phyloP scores from a whole-genome alignment of 2,329 filamentous ascomycete species.

The Diaporthe citriasiana region DNA sequence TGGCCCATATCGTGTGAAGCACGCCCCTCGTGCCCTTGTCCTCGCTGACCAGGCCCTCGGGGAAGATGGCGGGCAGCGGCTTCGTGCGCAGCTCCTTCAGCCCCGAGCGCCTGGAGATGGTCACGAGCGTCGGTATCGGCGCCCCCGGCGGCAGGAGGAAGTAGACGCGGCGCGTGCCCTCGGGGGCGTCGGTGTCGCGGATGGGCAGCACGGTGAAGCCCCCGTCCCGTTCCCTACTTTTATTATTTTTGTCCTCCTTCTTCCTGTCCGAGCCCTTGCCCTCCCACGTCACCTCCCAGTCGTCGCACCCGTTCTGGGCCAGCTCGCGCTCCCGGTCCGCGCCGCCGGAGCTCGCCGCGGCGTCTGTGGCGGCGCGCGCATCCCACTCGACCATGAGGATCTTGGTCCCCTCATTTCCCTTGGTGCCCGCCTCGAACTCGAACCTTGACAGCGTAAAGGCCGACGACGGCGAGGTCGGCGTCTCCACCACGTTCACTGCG shows the following conservation, averaged over 20 bases:
- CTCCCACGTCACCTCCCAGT: constrained; percentile 53
- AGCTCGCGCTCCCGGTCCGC: constrained; percentile 4
- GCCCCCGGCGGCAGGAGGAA: constrained; percentile 83
- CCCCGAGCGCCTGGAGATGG: constrained; percentile 63
- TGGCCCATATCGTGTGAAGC: constrained; percentile 91
- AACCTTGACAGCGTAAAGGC: constrained; percentile 80
- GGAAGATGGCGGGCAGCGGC: constrained; percentile 89
- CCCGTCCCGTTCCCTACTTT: constrained; percentile 81
- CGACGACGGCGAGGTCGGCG: constrained; percentile 61
- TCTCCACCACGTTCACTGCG: constrained; percentile 51
- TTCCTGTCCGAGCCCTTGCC: constrained; percentile 9
- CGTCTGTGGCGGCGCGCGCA: constrained; percentile 47
- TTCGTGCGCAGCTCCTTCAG: constrained; percentile 74
- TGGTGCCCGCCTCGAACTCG: constrained; percentile 81
- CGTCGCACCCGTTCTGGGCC: constrained; percentile 70
- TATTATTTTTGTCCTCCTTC: background rate
- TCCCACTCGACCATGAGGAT: constrained; percentile 96
- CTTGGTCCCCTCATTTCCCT: constrained; percentile 87
- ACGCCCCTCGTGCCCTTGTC: constrained; percentile 83
- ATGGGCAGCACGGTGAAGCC: constrained; percentile 78
- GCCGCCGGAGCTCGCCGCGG: constrained; percentile 26
- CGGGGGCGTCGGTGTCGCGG: constrained; percentile 64
- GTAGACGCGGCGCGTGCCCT: constrained; percentile 75
- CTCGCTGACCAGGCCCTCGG: constrained; percentile 78
- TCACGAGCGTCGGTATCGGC: constrained; percentile 79